These are phyloP conservation scores for Rhodotorula graminis DNA, from an alignment of 768 basidiomycete genomes.

Conservation along the genomic window DNA sequence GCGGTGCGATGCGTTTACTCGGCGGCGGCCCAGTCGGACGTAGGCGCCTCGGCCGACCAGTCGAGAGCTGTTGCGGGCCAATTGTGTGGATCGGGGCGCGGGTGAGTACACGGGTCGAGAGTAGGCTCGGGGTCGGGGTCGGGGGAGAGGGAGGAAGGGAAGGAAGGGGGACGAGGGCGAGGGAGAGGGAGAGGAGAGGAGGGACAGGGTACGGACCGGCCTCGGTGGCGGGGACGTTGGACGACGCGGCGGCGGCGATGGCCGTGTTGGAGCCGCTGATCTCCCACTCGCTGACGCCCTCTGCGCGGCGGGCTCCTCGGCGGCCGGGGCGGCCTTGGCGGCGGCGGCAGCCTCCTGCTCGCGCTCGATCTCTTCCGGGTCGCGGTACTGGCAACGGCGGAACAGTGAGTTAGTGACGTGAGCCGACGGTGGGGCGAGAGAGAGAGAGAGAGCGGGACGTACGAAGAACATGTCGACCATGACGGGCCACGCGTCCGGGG, in stretches of 20 bases:
- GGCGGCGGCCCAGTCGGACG: constrained; percentile 75
- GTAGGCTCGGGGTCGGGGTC: background rate
- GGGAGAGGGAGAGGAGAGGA: constrained; percentile 14
- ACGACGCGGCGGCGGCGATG: constrained; percentile 63
- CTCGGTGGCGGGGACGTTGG: constrained; percentile 58
- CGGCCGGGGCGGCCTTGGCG: constrained; percentile 63
- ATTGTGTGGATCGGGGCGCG: constrained; percentile 8
- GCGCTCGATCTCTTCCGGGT: constrained; percentile 98
- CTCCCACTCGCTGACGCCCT: constrained; percentile 55
- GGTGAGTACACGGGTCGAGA: background rate
- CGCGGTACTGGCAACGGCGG: constrained; percentile 73
- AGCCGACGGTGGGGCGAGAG: background rate
- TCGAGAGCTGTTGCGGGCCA: constrained; percentile 58
- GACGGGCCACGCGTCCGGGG: constrained; percentile 89
- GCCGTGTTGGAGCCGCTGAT: constrained; percentile 63
- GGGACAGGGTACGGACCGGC: constrained; percentile 49
- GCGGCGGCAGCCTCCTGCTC: constrained; percentile 91
- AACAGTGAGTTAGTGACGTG: constrained; percentile 44
- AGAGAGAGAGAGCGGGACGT: background rate
- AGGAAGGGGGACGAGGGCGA: constrained; percentile 3
- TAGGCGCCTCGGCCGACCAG: constrained; percentile 65
- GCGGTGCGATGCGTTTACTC: constrained; percentile 1
- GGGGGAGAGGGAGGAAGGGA: background rate
- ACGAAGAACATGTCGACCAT: constrained; percentile 61
- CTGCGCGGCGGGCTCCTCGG: constrained; percentile 52